A percentile compares a stretch with the other conserved stretches of the same genome.
phyloP scores from a whole-genome alignment of 2,329 filamentous ascomycete genomes.

The Curvularia spicifera region DNA sequence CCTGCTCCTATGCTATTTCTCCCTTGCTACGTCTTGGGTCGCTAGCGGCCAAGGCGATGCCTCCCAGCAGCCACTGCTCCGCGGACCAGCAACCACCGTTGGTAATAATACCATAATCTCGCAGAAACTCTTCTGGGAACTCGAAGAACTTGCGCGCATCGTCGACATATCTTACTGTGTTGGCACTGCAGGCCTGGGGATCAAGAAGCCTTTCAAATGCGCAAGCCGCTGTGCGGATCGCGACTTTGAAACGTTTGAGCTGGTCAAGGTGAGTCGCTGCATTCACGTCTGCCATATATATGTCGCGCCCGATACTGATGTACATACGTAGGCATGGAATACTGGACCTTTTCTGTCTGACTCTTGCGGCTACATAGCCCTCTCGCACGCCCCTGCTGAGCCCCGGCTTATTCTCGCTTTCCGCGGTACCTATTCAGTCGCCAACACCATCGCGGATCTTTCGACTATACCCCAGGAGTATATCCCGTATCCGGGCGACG shows the following conservation, averaged over 20 bases:
- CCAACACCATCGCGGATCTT: constrained; percentile 89
- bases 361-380: constrained; percentile 89
- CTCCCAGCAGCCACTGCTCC: constrained; percentile 39
- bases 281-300: not conserved
- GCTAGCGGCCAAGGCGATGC: constrained; percentile 17
- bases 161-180: constrained; percentile 97
- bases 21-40: constrained; percentile 22
- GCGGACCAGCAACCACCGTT: constrained; percentile 12
- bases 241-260: constrained; percentile 80
- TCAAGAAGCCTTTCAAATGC: constrained; percentile 83
- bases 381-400: constrained; percentile 71
- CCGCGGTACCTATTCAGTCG: constrained; percentile 90
- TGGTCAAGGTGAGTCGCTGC: constrained; percentile 63
- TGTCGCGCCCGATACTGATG: constrained; percentile 16
- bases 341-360: constrained; percentile 86
- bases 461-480: constrained; percentile 90
- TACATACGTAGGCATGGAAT: constrained; percentile 76
- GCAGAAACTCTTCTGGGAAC: constrained; percentile 71
- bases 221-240: constrained; percentile 79
- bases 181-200: constrained; percentile 80
- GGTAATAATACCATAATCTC: constrained; percentile 58
- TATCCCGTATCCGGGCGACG: constrained; percentile 75
- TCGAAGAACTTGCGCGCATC: constrained; percentile 87
- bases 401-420: constrained; percentile 84
- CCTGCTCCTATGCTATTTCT: constrained; percentile 32